Conservation (phyloP, 192 early-diverging fungal genomes). For the Entomortierella beljakovae region DNA sequence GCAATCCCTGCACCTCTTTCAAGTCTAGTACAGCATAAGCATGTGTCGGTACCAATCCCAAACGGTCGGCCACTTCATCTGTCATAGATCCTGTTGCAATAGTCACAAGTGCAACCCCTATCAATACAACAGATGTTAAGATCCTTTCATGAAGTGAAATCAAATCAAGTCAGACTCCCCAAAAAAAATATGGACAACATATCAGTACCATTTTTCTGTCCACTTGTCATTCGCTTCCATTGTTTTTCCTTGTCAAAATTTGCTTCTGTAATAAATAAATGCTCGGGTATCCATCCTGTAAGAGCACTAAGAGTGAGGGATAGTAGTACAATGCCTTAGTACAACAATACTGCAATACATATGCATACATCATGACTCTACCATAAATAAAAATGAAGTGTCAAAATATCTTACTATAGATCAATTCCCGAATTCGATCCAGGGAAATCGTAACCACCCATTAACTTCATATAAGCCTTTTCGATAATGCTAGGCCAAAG, state of each 20-base stretch:
- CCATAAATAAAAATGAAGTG: neutral
- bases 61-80: slow-evolving; percentile 67
- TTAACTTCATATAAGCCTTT: slow-evolving; percentile 96
- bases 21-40: slow-evolving; percentile 86
- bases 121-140: neutral
- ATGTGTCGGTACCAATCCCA: slow-evolving; percentile 90
- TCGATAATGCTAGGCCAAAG: slow-evolving; percentile 90
- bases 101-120: slow-evolving; percentile 82
- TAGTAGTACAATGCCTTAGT: neutral
- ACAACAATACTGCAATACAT: neutral
- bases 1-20: slow-evolving; percentile 66
- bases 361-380: neutral
- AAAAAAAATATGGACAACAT: too few species aligned
- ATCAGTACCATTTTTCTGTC: slow-evolving; percentile 68
- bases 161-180: neutral
- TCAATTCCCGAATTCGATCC: slow-evolving; percentile 96
- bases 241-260: slow-evolving; percentile 71
- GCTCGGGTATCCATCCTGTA: slow-evolving; percentile 96
- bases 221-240: slow-evolving; percentile 81
- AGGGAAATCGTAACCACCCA: slow-evolving; percentile 96
- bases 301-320: slow-evolving; percentile 62
- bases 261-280: slow-evolving; percentile 85
- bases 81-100: slow-evolving; percentile 86
- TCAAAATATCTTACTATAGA: slow-evolving; percentile 67
- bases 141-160: neutral